Conservation (phyloP, 169 alveolate species). For the Theileria orientalis region DNA sequence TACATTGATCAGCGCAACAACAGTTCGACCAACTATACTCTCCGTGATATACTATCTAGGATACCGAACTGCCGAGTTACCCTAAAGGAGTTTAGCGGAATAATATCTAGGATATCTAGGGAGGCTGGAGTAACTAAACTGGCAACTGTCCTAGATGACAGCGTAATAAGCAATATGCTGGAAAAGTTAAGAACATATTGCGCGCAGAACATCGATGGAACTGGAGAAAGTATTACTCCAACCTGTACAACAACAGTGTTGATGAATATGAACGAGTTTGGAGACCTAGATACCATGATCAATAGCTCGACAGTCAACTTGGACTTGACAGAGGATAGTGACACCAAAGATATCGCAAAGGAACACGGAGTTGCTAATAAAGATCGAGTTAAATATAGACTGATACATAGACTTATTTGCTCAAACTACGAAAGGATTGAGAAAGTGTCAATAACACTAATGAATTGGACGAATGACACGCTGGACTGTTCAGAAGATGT, state of each 20-base stretch:
- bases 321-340: too few relatives aligned
- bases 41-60: slow-evolving; percentile 29
- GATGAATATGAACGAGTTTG: slow-evolving; percentile 1
- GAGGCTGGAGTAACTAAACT: slow-evolving; percentile 19
- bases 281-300: neutral
- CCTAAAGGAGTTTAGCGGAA: slow-evolving; percentile 18
- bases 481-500: neutral
- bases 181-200: slow-evolving; percentile 26
- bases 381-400: neutral
- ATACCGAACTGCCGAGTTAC: neutral
- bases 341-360: too few relatives aligned
- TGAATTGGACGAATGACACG: neutral
- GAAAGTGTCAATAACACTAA: neutral
- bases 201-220: neutral
- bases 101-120: slow-evolving; percentile 16
- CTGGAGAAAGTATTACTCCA: slow-evolving; percentile 1
- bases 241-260: slow-evolving; percentile 10
- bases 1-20: slow-evolving; percentile 32
- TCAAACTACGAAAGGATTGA: neutral
- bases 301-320: too few relatives aligned
- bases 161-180: slow-evolving; percentile 33
- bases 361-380: too few relatives aligned
- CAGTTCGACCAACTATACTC: neutral
- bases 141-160: slow-evolving; percentile 16
- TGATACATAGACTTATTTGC: neutral